Base-by-base conservation (phyloP, 768 basidiomycete genomes). In the Candolleomyces efflorescens region DNA sequence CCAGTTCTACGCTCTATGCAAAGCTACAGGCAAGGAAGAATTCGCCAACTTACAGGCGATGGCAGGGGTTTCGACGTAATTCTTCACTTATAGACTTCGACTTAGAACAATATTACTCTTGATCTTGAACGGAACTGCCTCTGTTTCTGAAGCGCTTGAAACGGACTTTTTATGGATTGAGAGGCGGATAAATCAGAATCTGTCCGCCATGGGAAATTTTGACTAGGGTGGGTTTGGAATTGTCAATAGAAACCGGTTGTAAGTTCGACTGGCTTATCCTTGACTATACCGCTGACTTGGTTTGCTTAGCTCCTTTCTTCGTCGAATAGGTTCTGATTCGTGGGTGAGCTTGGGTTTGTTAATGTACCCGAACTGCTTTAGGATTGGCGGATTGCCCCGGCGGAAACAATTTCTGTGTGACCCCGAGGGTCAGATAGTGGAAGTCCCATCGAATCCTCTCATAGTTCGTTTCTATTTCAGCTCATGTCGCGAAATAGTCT, bases 11-110 rank as follows among this genome's bases (percentile, higher is more conserved):
- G 71, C 76, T 0, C 70, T 92, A 13, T 91, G 88, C 69, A 86
- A 83, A 68, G 88, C 89, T 13, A 85, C 88, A 1, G 90, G 90
- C 18, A 84, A 78, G 62, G 78, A 80, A 37, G 88, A 91, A 68
- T 90, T 90, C 66, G 74, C 81, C 7, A 76, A 81, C 57, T 74
- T 92, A 53, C 89, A 82, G 65, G 85, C 79, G 66, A 75, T 92
- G 80, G 89, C 90, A 23, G 76, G 78, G 10, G 66, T 76, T 41
- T 74, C 62, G 39, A 52, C 26, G 53, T 54, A 20, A 54, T 11
- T 5, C 15, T 48, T 22, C 18, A 22, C 46, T 9, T 18, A 48
- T 17, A 48, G 17, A 32, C 22, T 22, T 26, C 46, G 22, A 13
- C 46, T 48, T 48, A 43, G 41, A 43, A 43, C 41, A 43, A 13